A percentile compares a stretch with the other conserved stretches of the same genome.
Evolutionary conservation across 805 yeast species (phyloP).

Genomic region (Lipomyces oligophaga): DNA sequence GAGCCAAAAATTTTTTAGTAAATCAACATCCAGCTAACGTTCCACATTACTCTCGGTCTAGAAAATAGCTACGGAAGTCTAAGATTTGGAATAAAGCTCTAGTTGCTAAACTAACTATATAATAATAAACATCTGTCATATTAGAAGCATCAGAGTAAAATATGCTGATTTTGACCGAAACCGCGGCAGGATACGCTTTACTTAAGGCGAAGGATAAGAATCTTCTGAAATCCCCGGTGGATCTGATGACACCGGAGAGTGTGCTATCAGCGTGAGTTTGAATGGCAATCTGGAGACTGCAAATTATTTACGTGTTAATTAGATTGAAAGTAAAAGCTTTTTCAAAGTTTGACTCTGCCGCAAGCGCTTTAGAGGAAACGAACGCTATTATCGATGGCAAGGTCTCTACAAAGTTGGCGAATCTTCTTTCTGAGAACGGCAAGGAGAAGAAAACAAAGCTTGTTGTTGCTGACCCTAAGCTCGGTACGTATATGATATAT

Average conservation of each 20-base stretch:
- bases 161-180: conserved; percentile 72
- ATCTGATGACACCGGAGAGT: conserved; percentile 22
- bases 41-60: no score
- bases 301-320: no score
- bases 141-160: no score
- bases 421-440: conserved; percentile 68
- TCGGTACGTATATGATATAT: conserved; percentile 48
- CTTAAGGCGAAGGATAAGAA: conserved; percentile 97
- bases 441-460: conserved; percentile 60
- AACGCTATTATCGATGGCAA: conserved; percentile 89
- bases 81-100: no score
- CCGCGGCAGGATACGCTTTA: conserved; percentile 98
- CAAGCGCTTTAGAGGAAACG: conserved; percentile 94
- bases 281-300: background rate
- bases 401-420: conserved; percentile 79
- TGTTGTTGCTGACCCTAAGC: conserved; percentile 90
- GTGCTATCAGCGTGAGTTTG: conserved; percentile 29
- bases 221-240: conserved; percentile 75
- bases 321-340: conserved; percentile 87
- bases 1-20: no score
- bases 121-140: no score
- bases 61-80: no score
- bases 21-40: no score
- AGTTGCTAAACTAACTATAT: no score
- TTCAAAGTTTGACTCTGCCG: conserved; percentile 90